Evolutionary conservation across 1,284 basidiomycete species (phyloP).

Genomic region (Abortiporus biennis): DNA sequence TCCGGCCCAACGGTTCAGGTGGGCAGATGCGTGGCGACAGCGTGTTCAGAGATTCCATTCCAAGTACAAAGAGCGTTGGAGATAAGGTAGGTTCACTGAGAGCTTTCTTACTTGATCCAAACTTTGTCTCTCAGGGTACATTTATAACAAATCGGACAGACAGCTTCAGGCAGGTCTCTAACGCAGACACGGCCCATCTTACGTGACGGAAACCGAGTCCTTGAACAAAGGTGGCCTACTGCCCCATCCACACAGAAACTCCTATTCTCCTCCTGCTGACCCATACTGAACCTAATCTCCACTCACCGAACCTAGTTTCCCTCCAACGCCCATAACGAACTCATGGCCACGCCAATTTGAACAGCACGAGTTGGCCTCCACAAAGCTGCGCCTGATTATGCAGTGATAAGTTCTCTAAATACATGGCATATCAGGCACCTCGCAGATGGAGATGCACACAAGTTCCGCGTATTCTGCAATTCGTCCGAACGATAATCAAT

Average conservation of each 20-base stretch:
- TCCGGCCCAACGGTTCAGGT: conserved; percentile 55
- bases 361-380: conserved; percentile 23
- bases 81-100: conserved; percentile 39
- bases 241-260: background rate
- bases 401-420: conserved; percentile 10
- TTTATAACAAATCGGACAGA: background rate
- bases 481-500: conserved; percentile 14
- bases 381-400: too few species aligned
- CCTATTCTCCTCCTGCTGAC: background rate
- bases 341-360: conserved; percentile 16
- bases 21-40: conserved; percentile 51
- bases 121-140: conserved; percentile 1
- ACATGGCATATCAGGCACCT: conserved; percentile 15
- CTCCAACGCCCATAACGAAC: background rate
- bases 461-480: conserved; percentile 8
- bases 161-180: background rate
- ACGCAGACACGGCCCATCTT: background rate
- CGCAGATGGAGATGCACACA: conserved; percentile 5
- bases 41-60: conserved; percentile 51
- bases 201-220: background rate
- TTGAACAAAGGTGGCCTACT: background rate
- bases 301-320: background rate
- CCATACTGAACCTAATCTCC: background rate
- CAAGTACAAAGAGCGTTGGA: conserved; percentile 44
- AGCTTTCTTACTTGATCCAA: too few species aligned